phyloP scores from a whole-genome alignment of 2,329 filamentous ascomycete species.

The Trichoderma sp. region DNA sequence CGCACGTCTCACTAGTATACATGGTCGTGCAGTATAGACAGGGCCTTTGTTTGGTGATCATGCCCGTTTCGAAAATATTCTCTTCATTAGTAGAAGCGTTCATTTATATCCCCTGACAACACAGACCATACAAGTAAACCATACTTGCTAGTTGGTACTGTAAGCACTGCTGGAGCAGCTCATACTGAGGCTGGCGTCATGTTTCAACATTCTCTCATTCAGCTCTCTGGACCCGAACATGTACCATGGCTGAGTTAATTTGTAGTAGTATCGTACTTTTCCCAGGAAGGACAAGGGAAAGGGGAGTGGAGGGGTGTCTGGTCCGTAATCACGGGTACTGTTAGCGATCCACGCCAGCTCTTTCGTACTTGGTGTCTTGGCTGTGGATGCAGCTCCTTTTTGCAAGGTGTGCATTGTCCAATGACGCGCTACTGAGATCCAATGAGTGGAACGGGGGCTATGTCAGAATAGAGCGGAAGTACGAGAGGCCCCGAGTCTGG shows the following conservation, averaged over 20 bases:
- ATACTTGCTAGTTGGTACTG: background rate
- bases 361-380: background rate
- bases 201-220: background rate
- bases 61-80: background rate
- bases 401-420: background rate
- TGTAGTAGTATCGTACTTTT: background rate
- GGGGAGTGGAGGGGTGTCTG: background rate
- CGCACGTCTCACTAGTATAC: background rate
- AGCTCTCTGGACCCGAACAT: background rate
- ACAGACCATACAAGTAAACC: background rate
- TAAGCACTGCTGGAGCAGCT: background rate
- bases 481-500: background rate
- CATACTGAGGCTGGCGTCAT: background rate
- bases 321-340: background rate
- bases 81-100: background rate
- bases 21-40: background rate
- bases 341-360: conserved; percentile 15
- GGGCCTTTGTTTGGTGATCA: background rate
- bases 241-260: background rate
- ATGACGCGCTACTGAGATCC: conserved; percentile 9
- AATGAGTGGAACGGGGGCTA: conserved; percentile 3
- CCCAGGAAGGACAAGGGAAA: background rate
- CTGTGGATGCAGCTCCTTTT: conserved; percentile 13
- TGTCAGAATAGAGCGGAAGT: background rate
- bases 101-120: background rate